Base-by-base conservation (phyloP, 176 grass and related monocot genomes). In the Oryza meyeriana region DNA sequence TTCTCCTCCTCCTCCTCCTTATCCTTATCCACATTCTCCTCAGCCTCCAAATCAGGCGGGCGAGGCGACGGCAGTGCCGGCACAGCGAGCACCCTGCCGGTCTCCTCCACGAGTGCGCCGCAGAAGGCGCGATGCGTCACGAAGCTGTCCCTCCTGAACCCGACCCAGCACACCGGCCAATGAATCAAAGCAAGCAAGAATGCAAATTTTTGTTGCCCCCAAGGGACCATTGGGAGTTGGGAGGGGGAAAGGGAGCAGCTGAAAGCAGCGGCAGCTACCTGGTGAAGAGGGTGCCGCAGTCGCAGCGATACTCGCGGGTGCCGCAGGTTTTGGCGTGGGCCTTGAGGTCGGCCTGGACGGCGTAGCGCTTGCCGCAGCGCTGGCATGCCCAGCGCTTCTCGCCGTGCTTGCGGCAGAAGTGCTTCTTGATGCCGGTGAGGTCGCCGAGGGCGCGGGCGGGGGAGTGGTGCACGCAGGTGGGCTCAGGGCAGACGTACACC, bases 251-350 rank as follows among this genome's bases (percentile, higher is more conserved):
- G 2, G 17, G 31, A 8, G n/a, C n/a, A 36, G 42, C 11, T 2
- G 42, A 41, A 69, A 65, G 38, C 3, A 63, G 65, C 35, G 22
- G 9, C 0, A 24, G 44, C 61, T 88, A 97, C 95, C 95, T 91
- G 34, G 95, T 94, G 90, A 98, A 98, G 87, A 98, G 90, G 27
- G 92, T 94, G 80, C 95, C 95, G 50, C 95, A 94, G 71, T 93
- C 92, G 64, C 95, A 98, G 12, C 90, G 87, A 77, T 98, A 94
- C 86, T 94, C 92, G 28, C 95, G 92, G 35, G 88, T 94, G 66
- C 95, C 95, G 77, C 95, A 98, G 79, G 88, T 98, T 86, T 94
- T 94, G 83, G 91, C 87, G 71, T 98, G 95, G 25, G 92, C 92
- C 79, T 98, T 98, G 83, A 92, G 91, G 58, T 98, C 95, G 10